phyloP scores from a whole-genome alignment of 352 stramenopile species.

The Phytophthora fragariae region DNA sequence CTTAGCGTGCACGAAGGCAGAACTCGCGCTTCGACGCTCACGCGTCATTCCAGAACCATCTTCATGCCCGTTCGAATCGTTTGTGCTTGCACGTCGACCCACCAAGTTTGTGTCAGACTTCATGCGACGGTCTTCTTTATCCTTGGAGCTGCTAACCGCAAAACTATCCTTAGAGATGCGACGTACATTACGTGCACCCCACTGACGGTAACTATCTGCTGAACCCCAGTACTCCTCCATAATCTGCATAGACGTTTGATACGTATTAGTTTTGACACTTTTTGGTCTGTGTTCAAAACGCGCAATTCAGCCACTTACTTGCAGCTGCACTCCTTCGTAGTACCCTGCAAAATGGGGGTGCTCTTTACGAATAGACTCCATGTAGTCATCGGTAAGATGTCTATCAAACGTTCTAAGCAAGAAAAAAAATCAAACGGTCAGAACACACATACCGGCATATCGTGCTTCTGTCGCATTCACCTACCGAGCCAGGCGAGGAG shows the following conservation, averaged over 20 bases:
- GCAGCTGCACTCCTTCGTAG: slow-evolving; percentile 53
- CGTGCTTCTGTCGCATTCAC: background rate
- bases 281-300: background rate
- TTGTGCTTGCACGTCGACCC: slow-evolving; percentile 14
- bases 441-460: background rate
- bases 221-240: slow-evolving; percentile 73
- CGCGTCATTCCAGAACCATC: slow-evolving; percentile 36
- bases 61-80: slow-evolving; percentile 24
- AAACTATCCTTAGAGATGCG: slow-evolving; percentile 46
- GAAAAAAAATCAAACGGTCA: too few species aligned
- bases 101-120: slow-evolving; percentile 49
- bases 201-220: slow-evolving; percentile 64
- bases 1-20: slow-evolving; percentile 54
- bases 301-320: slow-evolving; percentile 35
- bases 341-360: slow-evolving; percentile 68
- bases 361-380: slow-evolving; percentile 56
- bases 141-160: slow-evolving; percentile 28
- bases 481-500: slow-evolving; percentile 58
- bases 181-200: slow-evolving; percentile 59
- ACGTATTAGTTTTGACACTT: background rate
- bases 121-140: slow-evolving; percentile 50
- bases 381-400: slow-evolving; percentile 70
- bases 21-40: slow-evolving; percentile 77
- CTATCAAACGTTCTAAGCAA: slow-evolving; percentile 85
- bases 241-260: slow-evolving; percentile 24